Percentiles rank a stretch among this genome's conserved stretches.
Evolutionary conservation across 2,329 filamentous ascomycete species (phyloP).

Genomic region (Colletotrichum ledebouriae): DNA sequence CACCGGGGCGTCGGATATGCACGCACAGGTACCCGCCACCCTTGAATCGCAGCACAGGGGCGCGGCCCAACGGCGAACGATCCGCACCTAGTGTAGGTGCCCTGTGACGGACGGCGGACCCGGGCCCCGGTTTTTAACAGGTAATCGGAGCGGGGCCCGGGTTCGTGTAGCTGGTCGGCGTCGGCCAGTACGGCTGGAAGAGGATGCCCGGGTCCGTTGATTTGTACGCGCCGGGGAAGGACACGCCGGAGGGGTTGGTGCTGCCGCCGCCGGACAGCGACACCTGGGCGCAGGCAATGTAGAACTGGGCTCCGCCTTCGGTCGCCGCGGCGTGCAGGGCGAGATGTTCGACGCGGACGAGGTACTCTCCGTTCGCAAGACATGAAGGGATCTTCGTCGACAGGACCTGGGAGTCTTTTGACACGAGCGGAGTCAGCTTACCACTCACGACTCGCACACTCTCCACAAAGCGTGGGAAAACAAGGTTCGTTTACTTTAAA

Average conservation of each 20-base stretch:
- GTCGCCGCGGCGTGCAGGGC: constrained; percentile 58
- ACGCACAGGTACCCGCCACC: constrained; percentile 2
- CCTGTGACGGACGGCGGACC: neutral
- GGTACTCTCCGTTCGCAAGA: constrained; percentile 57
- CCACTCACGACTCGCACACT: constrained; percentile 15
- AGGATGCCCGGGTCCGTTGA: constrained; percentile 57
- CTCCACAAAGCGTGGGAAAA: constrained; percentile 1
- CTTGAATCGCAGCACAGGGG: constrained; percentile 6
- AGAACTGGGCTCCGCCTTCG: constrained; percentile 60
- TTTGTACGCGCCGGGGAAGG: constrained; percentile 58
- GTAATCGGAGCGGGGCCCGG: constrained; percentile 42
- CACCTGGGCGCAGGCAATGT: constrained; percentile 58
- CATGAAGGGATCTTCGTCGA: constrained; percentile 35
- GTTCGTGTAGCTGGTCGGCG: constrained; percentile 54
- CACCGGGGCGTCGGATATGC: constrained; percentile 17
- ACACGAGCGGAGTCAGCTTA: constrained; percentile 34
- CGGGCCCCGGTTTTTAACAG: constrained; percentile 34
- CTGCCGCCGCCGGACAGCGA: constrained; percentile 58
- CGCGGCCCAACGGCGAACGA: neutral
- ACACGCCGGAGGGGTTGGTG: constrained; percentile 51
- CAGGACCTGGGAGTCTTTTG: constrained; percentile 17
- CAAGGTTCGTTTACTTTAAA: too few species aligned
- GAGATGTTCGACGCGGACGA: constrained; percentile 64
- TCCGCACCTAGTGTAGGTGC: too few species aligned
- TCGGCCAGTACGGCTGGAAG: constrained; percentile 59